A percentile compares a stretch with the other conserved stretches of the same genome.
Evolutionary conservation across 1,284 basidiomycete species (phyloP).

Genomic region (Irpex sp.): DNA sequence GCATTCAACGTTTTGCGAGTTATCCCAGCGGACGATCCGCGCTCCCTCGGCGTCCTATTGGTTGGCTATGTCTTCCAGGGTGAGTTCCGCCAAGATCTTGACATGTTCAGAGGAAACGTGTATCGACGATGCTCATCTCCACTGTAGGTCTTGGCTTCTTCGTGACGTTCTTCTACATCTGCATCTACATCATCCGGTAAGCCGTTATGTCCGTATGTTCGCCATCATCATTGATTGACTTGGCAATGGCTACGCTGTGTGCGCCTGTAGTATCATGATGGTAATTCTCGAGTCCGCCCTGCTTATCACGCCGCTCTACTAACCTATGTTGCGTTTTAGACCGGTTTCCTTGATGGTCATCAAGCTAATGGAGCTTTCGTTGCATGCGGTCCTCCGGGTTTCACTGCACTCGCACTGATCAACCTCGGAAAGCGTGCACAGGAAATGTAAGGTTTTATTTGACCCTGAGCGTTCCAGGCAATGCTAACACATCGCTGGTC

Average conservation of each 20-base stretch:
- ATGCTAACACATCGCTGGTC: conserved; percentile 5
- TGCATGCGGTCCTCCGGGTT: conserved; percentile 44
- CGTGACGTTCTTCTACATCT: conserved; percentile 49
- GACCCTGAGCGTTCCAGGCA: conserved; percentile 4
- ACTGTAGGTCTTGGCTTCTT: conserved; percentile 42
- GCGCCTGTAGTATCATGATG: conserved; percentile 35
- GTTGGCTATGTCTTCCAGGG: conserved; percentile 49
- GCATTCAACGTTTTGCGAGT: conserved; percentile 42
- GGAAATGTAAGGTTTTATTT: conserved; percentile 31
- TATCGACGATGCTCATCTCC: neutral
- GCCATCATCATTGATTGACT: neutral
- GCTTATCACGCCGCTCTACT: neutral
- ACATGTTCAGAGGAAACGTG: neutral
- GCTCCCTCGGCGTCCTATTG: conserved; percentile 39
- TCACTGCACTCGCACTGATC: conserved; percentile 45
- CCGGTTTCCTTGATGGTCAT: conserved; percentile 47
- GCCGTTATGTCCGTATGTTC: conserved; percentile 8
- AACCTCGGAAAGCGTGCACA: conserved; percentile 38
- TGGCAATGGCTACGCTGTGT: neutral
- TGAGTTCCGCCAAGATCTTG: conserved; percentile 11
- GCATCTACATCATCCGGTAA: conserved; percentile 45
- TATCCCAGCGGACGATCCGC: conserved; percentile 31
- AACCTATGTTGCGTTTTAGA: conserved; percentile 25
- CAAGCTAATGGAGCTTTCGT: conserved; percentile 49
- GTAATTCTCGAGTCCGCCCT: conserved; percentile 22